phyloP scores from a whole-genome alignment of 2,329 filamentous ascomycete genomes.

The Fusarium subtropicale region DNA sequence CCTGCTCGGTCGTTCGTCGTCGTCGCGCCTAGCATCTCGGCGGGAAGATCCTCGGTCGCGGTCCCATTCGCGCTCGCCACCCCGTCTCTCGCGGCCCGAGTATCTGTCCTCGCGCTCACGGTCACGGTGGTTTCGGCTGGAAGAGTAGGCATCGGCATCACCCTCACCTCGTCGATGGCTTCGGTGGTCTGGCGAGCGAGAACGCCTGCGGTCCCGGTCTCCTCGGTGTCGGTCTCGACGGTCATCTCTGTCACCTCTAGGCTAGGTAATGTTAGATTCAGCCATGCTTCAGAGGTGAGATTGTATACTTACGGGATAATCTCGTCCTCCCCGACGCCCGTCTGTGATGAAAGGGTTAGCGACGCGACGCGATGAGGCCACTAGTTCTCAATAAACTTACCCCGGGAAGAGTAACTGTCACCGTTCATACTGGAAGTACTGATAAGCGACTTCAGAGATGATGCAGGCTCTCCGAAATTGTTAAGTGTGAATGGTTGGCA shows the following conservation, averaged over 20 bases:
- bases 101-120: slow-evolving; percentile 95
- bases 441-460: slow-evolving; percentile 33
- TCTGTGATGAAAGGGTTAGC: slow-evolving; percentile 51
- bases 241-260: slow-evolving; percentile 52
- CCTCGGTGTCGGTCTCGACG: slow-evolving; percentile 50
- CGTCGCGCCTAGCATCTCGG: slow-evolving; percentile 73
- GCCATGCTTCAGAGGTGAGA: background rate
- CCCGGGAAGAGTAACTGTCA: slow-evolving; percentile 83
- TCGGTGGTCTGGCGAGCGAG: slow-evolving; percentile 83
- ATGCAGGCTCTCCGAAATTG: slow-evolving; percentile 34
- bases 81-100: slow-evolving; percentile 71
- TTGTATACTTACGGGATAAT: slow-evolving; percentile 62
- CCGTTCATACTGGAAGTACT: slow-evolving; percentile 76
- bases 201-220: slow-evolving; percentile 72
- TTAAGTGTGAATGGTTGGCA: slow-evolving; percentile 39
- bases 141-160: slow-evolving; percentile 89
- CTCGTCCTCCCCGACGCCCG: slow-evolving; percentile 65
- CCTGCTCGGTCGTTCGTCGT: slow-evolving; percentile 68
- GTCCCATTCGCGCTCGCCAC: slow-evolving; percentile 77
- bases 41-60: slow-evolving; percentile 72
- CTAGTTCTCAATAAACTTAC: slow-evolving; percentile 59
- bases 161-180: slow-evolving; percentile 77
- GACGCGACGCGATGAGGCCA: slow-evolving; percentile 48
- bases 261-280: slow-evolving; percentile 43
- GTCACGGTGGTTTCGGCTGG: slow-evolving; percentile 91